phyloP scores from a whole-genome alignment of 495 filamentous ascomycete genomes.

The Aspergillus steynii region DNA sequence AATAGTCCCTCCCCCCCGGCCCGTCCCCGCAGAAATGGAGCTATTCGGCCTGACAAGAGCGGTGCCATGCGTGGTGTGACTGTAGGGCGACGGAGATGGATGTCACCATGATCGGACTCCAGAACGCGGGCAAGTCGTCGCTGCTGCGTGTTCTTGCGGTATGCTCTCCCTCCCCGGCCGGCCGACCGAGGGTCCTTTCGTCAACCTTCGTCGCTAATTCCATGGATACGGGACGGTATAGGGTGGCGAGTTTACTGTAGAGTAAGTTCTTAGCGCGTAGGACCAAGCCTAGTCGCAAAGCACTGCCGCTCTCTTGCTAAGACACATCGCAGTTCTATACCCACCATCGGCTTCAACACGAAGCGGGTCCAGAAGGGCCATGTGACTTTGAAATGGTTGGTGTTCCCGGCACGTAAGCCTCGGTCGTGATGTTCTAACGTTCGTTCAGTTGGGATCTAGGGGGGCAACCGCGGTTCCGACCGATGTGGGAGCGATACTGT shows the following conservation, averaged over 20 bases:
- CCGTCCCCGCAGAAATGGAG: slow-evolving; percentile 40
- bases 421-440: slow-evolving; percentile 20
- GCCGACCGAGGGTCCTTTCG: neutral
- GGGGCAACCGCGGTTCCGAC: slow-evolving; percentile 93
- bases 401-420: slow-evolving; percentile 1
- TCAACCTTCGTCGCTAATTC: slow-evolving; percentile 25
- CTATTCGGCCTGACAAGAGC: slow-evolving; percentile 24
- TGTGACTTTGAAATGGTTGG: slow-evolving; percentile 94
- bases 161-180: slow-evolving; percentile 36
- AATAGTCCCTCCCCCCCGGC: slow-evolving; percentile 27
- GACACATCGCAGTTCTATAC: slow-evolving; percentile 76
- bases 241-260: slow-evolving; percentile 98
- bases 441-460: slow-evolving; percentile 84
- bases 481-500: slow-evolving; percentile 99
- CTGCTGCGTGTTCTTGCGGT: slow-evolving; percentile 92
- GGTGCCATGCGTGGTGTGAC: slow-evolving; percentile 19
- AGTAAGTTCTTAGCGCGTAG: slow-evolving; percentile 65
- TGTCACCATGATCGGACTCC: slow-evolving; percentile 98
- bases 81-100: slow-evolving; percentile 97
- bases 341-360: slow-evolving; percentile 98
- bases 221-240: slow-evolving; percentile 34
- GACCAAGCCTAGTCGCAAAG: slow-evolving; percentile 2
- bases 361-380: slow-evolving; percentile 97
- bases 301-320: slow-evolving; percentile 33
- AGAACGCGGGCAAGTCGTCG: slow-evolving; percentile 98